Evolutionary conservation across 2,329 filamentous ascomycete genomes (phyloP).

Genomic region (Aspergillus aculeatinus): DNA sequence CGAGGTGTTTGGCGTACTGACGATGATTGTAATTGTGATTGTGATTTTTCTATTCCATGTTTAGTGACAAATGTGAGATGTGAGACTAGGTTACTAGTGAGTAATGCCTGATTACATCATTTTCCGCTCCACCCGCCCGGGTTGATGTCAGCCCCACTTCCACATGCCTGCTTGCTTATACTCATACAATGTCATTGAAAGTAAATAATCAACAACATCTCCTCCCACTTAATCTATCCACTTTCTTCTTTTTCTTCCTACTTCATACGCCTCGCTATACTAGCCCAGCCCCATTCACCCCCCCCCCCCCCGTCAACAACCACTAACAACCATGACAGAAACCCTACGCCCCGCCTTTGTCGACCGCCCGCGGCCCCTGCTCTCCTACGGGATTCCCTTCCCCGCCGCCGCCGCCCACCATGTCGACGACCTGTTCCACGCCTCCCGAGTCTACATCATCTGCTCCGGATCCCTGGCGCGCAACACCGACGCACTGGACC

Average conservation of each 20-base stretch:
- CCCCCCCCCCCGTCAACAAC: neutral
- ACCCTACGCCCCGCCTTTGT: slow-evolving; percentile 40
- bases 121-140: slow-evolving; percentile 10
- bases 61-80: no score
- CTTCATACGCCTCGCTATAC: no score
- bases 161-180: neutral
- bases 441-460: slow-evolving; percentile 52
- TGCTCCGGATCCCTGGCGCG: slow-evolving; percentile 51
- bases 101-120: slow-evolving; percentile 1
- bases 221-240: neutral
- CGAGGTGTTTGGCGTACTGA: neutral
- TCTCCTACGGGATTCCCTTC: slow-evolving; percentile 52
- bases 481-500: slow-evolving; percentile 48
- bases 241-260: neutral
- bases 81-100: no score
- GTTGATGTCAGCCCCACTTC: slow-evolving; percentile 10
- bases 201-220: neutral
- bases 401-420: slow-evolving; percentile 48
- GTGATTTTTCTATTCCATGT: no score
- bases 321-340: slow-evolving; percentile 18
- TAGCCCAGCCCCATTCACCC: no score
- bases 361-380: slow-evolving; percentile 38
- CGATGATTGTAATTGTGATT: neutral
- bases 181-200: neutral
- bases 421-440: slow-evolving; percentile 45